Base-by-base conservation (phyloP, 2,329 filamentous ascomycete species). In the Alternaria triticina region DNA sequence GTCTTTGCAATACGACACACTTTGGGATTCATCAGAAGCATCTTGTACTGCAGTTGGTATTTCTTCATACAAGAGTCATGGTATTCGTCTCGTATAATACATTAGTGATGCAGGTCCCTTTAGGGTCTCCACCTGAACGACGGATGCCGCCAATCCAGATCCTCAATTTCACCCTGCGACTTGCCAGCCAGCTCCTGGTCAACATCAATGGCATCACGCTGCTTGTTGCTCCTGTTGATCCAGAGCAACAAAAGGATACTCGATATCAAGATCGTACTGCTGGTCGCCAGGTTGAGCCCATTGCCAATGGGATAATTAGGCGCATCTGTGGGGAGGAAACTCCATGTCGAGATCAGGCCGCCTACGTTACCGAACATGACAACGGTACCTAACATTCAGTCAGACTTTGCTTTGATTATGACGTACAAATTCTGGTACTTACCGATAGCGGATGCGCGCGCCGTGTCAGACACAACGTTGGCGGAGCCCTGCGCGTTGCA, bases 281-380 rank as follows among this genome's bases (percentile, higher is more conserved):
- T 83, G 0, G 87, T 88, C 0, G 87, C 90, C 46, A 92, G 72
- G 73, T 93, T 93, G 36, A 93, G 76, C 0, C 90, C 90, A 71
- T 92, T 92, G 1, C 90, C 90, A 59, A 92, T 91, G 64, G 83
- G 88, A 71, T 88, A 93, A 61, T 92, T 78, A 0, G 90, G 90
- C 0, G 71, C 86, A 72, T 92, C 90, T 68, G 81, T 86, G 0
- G 86, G 85, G 15, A 91, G 71, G 78, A 90, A 91, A 2, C 83
- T 85, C 89, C 89, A 91, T 0, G 88, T 90, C 1, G 87, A 85
- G 61, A 91, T 84, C 33, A 92, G 76, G 0, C 90, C 91, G 3
- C 91, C 91, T n/a, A 92, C 74, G 58, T 92, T 92, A 27, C 90
- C 91, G 23, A 91, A 81, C 89, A 92, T 92, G 72, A 92, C 88